These are phyloP conservation scores for Cladosporium austrohemisphaericum DNA, from an alignment of 2,329 filamentous ascomycete genomes.

Conservation along the genomic window DNA sequence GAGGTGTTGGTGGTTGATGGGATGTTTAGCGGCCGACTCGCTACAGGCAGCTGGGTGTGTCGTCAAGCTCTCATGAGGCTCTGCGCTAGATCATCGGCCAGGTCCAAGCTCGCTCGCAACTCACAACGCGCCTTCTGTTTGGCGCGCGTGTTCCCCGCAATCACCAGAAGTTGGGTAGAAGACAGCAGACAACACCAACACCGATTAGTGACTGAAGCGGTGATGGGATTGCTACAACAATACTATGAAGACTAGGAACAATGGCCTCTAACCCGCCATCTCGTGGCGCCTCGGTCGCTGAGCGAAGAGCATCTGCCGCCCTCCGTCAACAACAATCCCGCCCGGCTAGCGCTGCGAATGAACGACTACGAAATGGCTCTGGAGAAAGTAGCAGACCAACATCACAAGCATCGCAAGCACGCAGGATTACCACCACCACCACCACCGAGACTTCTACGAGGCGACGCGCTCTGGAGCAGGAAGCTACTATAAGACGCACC, in stretches of 20 bases:
- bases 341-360: slow-evolving; percentile 21
- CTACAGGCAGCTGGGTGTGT: no score
- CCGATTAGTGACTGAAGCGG: neutral
- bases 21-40: no score
- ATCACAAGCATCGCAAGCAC: slow-evolving; percentile 5
- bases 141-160: slow-evolving; percentile 12
- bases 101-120: no score
- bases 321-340: slow-evolving; percentile 26
- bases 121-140: slow-evolving; percentile 11
- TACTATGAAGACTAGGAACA: slow-evolving; percentile 1
- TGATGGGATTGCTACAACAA: neutral
- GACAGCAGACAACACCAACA: neutral
- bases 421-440: slow-evolving; percentile 8
- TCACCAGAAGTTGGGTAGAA: neutral
- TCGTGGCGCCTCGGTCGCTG: slow-evolving; percentile 25
- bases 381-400: slow-evolving; percentile 16
- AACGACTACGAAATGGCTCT: slow-evolving; percentile 16
- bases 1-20: no score
- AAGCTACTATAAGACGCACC: slow-evolving; percentile 12
- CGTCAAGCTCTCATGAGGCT: no score
- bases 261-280: slow-evolving; percentile 28
- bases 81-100: no score
- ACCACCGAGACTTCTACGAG: slow-evolving; percentile 15
- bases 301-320: slow-evolving; percentile 26
- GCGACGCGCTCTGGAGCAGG: slow-evolving; percentile 9